phyloP scores from a whole-genome alignment of 1,139 yeast species.

The Trichomonascaceae sp. region DNA sequence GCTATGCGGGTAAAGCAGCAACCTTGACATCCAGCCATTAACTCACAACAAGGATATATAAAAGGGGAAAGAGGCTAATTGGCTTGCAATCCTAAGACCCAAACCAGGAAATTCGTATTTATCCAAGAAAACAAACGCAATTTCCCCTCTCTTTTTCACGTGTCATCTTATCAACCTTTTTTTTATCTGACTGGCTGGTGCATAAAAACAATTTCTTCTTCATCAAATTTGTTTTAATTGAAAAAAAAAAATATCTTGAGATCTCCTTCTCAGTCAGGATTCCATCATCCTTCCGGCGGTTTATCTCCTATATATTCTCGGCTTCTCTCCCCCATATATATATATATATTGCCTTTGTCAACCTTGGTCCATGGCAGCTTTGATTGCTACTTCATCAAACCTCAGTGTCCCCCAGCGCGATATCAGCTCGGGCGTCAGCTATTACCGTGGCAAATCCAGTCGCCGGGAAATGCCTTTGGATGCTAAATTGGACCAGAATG shows the following conservation, averaged over 20 bases:
- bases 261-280: background rate
- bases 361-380: constrained; percentile 2
- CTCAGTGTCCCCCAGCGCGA: background rate
- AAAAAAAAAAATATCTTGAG: background rate
- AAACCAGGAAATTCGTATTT: no score
- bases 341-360: background rate
- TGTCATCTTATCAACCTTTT: background rate
- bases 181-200: background rate
- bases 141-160: background rate
- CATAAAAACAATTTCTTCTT: background rate
- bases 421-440: background rate
- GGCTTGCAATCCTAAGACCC: no score
- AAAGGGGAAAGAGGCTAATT: background rate
- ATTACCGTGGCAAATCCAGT: background rate
- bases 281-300: background rate
- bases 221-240: background rate
- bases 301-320: background rate
- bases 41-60: background rate
- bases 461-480: background rate
- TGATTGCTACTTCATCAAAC: constrained; percentile 1
- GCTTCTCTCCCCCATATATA: background rate
- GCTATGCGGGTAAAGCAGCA: background rate
- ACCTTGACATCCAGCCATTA: background rate
- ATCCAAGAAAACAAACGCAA: background rate
- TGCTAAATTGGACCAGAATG: background rate